A percentile compares a stretch with the other conserved stretches of the same genome.
phyloP scores from a whole-genome alignment of 495 filamentous ascomycete genomes.

The Aspergillus steynii region DNA sequence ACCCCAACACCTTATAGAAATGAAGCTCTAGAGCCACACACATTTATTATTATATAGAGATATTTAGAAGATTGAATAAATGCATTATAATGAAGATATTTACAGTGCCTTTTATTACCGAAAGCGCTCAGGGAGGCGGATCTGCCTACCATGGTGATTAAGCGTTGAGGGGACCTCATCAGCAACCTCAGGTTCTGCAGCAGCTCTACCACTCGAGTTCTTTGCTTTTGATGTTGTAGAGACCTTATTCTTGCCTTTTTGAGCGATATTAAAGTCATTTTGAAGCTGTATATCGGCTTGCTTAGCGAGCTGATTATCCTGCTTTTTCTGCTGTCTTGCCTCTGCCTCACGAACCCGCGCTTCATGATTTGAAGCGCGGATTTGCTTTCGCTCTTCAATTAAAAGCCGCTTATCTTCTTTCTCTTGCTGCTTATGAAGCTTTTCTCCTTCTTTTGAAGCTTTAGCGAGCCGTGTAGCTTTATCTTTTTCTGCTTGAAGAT shows the following conservation, averaged over 20 bases:
- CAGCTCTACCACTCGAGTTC: not conserved
- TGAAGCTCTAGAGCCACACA: not conserved
- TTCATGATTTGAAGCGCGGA: not conserved
- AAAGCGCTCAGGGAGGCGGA: no score
- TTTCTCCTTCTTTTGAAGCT: not conserved
- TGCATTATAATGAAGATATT: not conserved
- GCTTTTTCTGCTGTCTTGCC: slow-evolving; percentile 1
- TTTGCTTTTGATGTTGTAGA: not conserved
- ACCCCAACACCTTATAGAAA: not conserved
- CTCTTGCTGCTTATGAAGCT: not conserved
- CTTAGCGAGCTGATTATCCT: not conserved
- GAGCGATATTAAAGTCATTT: slow-evolving; percentile 3
- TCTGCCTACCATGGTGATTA: not conserved
- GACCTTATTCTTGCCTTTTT: not conserved
- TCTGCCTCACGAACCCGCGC: not conserved
- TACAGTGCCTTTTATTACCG: not conserved
- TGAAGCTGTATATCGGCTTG: slow-evolving; percentile 4
- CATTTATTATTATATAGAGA: not conserved
- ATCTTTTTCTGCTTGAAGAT: slow-evolving; percentile 1
- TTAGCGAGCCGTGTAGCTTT: no score
- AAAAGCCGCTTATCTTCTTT: slow-evolving; percentile 1
- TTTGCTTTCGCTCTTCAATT: not conserved
- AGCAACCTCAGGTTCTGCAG: not conserved
- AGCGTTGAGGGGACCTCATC: not conserved
- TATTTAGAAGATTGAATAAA: not conserved